Percentiles rank a stretch among this genome's conserved stretches.
These are phyloP conservation scores for Fusarium dimerum DNA, from an alignment of 2,329 filamentous ascomycete genomes.

Conservation along the genomic window DNA sequence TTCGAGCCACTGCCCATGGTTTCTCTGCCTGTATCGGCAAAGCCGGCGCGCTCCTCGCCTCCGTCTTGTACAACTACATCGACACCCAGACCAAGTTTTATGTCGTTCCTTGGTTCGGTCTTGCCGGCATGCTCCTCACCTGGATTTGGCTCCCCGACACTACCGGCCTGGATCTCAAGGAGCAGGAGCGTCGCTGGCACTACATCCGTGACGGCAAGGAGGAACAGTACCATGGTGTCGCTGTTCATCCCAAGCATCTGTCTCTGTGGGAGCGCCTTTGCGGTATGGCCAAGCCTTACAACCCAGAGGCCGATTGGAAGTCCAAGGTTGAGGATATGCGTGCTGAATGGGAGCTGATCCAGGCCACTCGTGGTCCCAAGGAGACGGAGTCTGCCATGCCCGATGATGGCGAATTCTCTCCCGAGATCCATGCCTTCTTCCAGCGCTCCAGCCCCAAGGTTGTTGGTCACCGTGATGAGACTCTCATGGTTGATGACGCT, in stretches of 20 bases:
- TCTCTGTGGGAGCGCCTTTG: constrained; percentile 83
- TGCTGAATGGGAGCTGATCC: constrained; percentile 58
- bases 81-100: constrained; percentile 81
- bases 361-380: constrained; percentile 48
- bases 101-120: constrained; percentile 93
- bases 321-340: constrained; percentile 83
- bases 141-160: constrained; percentile 91
- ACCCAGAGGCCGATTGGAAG: constrained; percentile 80
- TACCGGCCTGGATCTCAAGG: constrained; percentile 93
- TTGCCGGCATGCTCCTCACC: constrained; percentile 81
- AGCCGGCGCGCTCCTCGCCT: constrained; percentile 80
- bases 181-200: constrained; percentile 91
- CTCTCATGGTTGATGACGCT: constrained; percentile 22
- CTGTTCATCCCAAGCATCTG: constrained; percentile 85
- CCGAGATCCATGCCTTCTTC: constrained; percentile 58
- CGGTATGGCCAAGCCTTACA: constrained; percentile 78
- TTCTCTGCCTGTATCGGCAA: constrained; percentile 93
- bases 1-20: constrained; percentile 91
- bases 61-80: constrained; percentile 95
- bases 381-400: constrained; percentile 47
- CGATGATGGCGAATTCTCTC: constrained; percentile 52
- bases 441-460: constrained; percentile 40
- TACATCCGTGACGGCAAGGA: constrained; percentile 80
- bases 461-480: constrained; percentile 20
- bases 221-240: constrained; percentile 87